These are phyloP conservation scores for Solanum sitiens DNA, from an alignment of 257 asterid species.

Conservation along the genomic window DNA sequence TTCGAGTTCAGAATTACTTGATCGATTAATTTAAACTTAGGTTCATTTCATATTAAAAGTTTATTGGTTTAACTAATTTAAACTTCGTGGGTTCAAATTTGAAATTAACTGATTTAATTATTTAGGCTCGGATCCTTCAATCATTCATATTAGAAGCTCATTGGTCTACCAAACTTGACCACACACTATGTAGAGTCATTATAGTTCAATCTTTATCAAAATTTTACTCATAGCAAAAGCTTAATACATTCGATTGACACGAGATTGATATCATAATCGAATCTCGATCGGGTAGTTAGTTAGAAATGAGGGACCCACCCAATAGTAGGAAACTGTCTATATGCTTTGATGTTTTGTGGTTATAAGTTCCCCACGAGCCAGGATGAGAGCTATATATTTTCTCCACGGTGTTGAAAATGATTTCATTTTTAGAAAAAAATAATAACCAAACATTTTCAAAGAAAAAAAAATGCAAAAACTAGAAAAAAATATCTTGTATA, in stretches of 20 bases:
- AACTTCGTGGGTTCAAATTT: neutral
- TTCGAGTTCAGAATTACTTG: no score
- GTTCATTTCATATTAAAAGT: neutral
- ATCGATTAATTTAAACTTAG: no score
- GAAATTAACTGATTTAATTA: neutral
- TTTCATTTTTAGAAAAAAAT: neutral
- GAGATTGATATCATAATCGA: neutral
- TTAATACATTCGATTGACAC: rapidly evolving
- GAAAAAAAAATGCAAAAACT: neutral
- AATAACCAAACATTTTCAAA: neutral
- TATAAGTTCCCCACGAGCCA: neutral
- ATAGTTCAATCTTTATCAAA: no score
- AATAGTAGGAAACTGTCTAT: neutral
- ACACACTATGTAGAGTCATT: neutral
- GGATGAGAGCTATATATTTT: neutral
- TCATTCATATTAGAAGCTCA: neutral
- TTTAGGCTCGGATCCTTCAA: rapidly evolving
- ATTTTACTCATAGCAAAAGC: neutral
- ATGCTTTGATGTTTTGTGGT: neutral
- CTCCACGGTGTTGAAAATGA: neutral
- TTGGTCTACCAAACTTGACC: no score
- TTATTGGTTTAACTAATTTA: neutral
- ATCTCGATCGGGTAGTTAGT: no score
- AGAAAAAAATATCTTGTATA: neutral
- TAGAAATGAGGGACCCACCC: neutral